A percentile compares a stretch with the other conserved stretches of the same genome.
phyloP scores from a whole-genome alignment of 2,329 filamentous ascomycete species.

The Phymatotrichopsis omnivora region DNA sequence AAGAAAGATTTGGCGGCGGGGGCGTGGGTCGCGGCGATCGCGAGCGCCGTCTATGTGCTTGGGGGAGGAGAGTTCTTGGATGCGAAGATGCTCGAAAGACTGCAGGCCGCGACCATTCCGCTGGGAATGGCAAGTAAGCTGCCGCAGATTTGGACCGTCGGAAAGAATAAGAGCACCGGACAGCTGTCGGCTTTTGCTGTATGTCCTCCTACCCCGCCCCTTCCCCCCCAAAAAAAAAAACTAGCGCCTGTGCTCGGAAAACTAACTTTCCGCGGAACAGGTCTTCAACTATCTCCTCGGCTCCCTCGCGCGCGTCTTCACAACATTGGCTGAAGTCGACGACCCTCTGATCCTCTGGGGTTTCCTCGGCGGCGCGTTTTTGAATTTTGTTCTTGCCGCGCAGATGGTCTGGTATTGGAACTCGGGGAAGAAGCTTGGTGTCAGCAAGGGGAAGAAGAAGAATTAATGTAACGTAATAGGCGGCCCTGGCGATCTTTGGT shows the following conservation, averaged over 20 bases:
- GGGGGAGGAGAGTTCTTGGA: constrained; percentile 57
- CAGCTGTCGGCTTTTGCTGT: constrained; percentile 95
- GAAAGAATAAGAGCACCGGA: constrained; percentile 74
- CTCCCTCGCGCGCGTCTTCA: constrained; percentile 90
- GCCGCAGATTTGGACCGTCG: constrained; percentile 84
- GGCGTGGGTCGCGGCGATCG: constrained; percentile 67
- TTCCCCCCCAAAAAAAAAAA: neutral
- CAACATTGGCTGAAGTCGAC: constrained; percentile 91
- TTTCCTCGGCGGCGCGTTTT: constrained; percentile 79
- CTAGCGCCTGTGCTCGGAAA: constrained; percentile 41
- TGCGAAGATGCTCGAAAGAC: constrained; percentile 50
- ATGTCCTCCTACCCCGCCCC: constrained; percentile 38
- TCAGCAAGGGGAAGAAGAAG: constrained; percentile 19
- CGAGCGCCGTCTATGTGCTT: constrained; percentile 57
- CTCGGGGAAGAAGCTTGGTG: constrained; percentile 18
- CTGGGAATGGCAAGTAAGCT: constrained; percentile 83
- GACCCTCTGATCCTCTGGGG: constrained; percentile 94
- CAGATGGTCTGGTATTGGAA: constrained; percentile 99
- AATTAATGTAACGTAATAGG: too few relatives aligned
- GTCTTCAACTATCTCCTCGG: constrained; percentile 97
- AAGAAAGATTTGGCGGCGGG: constrained; percentile 59
- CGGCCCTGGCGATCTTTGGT: too few relatives aligned
- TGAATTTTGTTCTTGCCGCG: constrained; percentile 74
- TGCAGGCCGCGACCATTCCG: constrained; percentile 35
- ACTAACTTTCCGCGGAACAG: too few relatives aligned